phyloP scores from a whole-genome alignment of 306 rosid species.

The Citrullus mucosospermus region DNA sequence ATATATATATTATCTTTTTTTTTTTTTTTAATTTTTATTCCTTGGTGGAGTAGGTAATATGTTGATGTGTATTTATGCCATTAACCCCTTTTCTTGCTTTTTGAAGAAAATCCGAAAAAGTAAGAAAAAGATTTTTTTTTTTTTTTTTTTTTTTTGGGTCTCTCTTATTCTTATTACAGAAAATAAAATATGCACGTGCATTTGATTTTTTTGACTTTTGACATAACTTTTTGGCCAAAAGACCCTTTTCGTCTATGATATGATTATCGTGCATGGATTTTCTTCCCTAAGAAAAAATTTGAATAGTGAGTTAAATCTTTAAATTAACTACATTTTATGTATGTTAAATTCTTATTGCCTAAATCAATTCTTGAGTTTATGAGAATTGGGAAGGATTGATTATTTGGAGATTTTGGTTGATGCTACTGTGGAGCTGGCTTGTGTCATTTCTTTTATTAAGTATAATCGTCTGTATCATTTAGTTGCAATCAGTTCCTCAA shows the following conservation, averaged over 20 bases:
- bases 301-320: too few species aligned
- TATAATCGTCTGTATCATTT: too few species aligned
- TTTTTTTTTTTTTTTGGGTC: neutral
- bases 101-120: neutral
- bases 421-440: too few species aligned
- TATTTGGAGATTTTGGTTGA: too few species aligned
- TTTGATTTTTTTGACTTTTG: neutral
- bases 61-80: neutral
- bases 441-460: too few species aligned
- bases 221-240: neutral
- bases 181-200: neutral
- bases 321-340: too few species aligned
- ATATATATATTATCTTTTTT: too few species aligned
- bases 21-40: neutral
- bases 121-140: neutral
- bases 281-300: too few species aligned
- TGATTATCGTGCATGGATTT: too few species aligned
- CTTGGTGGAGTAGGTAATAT: neutral
- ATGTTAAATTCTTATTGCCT: too few species aligned
- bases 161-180: neutral
- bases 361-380: too few species aligned
- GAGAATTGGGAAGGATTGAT: neutral
- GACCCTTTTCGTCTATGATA: neutral
- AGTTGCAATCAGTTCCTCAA: too few species aligned
- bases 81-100: neutral